Evolutionary conservation across 140 eudicot species (phyloP), one percentile per base, ranked within the genome.

Genomic region (Anethum foeniculum): DNA sequence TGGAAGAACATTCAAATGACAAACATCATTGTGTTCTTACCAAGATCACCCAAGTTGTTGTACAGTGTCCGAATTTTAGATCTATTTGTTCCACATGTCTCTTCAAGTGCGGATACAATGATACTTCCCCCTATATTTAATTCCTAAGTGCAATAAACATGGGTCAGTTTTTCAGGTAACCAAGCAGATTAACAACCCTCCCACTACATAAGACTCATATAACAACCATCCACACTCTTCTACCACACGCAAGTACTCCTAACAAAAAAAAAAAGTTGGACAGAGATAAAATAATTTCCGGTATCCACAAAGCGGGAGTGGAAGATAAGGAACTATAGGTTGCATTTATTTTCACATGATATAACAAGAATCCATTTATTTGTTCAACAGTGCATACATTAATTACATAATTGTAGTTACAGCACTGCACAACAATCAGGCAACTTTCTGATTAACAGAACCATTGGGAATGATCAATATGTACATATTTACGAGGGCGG

Each of bases 41-140:
- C 98, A 89, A 96, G 99, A 90, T 96, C 99, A 75, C 99, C 99
- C 56, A 91, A 88, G 84, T 79, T 87, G 87, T 88, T 87, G 87
- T 91, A 96, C 71, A 91, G 83, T 7, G 85, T 96, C 47, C 87
- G 89, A 82, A 96, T 87, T 84, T 83, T 96, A 38, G 89, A 84
- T 84, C 54, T 91, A 78, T 84, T 96, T 76, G 98, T 88, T 67
- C 98, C 98, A 81, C 98, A 93, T 77, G 93, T 95, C 86, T 96
- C 99, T 87, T 91, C 97, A 73, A 96, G 68, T 78, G 99, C 97
- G 25, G 98, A 85, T 54, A 88, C 83, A 58, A 93, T 95, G 34
- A 87, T 87, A 86, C 94, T 90, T 62, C 92, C 97, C 81, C 99
- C 99, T 85, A 92, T 96, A 80, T 91, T 93, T 82, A 96, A 85